Base-by-base conservation (phyloP, 495 filamentous ascomycete genomes). In the Wilcoxina mikolae region DNA sequence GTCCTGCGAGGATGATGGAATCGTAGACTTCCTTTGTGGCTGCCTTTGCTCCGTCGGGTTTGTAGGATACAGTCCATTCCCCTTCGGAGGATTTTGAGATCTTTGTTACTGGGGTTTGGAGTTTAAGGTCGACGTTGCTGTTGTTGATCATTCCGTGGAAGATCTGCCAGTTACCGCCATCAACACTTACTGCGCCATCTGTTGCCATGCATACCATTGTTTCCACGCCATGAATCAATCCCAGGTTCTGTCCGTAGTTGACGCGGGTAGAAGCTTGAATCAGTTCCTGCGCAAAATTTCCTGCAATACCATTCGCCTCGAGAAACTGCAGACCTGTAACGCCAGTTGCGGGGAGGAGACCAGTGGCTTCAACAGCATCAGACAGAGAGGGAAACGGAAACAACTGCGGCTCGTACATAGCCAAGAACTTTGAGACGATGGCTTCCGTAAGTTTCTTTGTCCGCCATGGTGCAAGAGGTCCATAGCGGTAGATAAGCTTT, bases 201-300 rank as follows among this genome's bases (percentile, higher is more conserved):
- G 87, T 81, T 1, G 89, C 85, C 85, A 96, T 86, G 64, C 86
- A 83, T 15, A 95, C 91, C 83, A 95, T 90, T 0, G 88, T 79
- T 58, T 90, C 87, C 9, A 99, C 67, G 2, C 86, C 93, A 61
- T 99, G 90, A 27, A 96, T 91, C 42, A 80, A 67, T 2, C 69
- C 73, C 4, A 98, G 65, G 56, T 99, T 95, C 58, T 90, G 85
- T 0, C 83, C 91, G 70, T 96, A 96, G 65, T 99, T 99, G 41
- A 96, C 91, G 3, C 91, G 75, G 0, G 91, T 96, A 58, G 80
- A 84, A 1, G 91, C 86, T 70, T 96, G 93, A 11, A 98, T 78
- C 39, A 99, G 79, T 45, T 99, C 88, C 10, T 78, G 78, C 1
- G 84, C 70, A 64, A 93, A 99, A 9, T 68, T 58, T 0, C 73